A percentile compares a stretch with the other conserved stretches of the same genome.
These are phyloP conservation scores for Malus orientalis DNA, from an alignment of 306 rosid genomes.

Conservation along the genomic window DNA sequence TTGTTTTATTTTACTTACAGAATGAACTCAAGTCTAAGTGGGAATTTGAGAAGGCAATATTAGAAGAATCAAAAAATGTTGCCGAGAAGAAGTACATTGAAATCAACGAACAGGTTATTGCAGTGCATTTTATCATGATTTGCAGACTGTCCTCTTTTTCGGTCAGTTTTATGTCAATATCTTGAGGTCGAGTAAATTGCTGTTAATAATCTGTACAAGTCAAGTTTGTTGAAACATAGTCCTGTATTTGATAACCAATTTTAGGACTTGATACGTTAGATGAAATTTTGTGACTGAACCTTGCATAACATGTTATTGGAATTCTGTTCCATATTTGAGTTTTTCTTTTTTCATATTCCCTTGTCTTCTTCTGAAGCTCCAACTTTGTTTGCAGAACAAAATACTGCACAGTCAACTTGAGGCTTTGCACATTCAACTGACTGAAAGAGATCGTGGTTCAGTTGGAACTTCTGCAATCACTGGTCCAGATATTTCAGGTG, in stretches of 20 bases:
- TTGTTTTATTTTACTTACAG: constrained; percentile 24
- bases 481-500: constrained; percentile 34
- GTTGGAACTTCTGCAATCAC: constrained; percentile 55
- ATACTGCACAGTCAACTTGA: constrained; percentile 79
- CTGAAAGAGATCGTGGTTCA: constrained; percentile 72
- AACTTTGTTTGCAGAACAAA: constrained; percentile 55
- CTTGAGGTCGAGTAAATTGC: background rate
- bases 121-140: background rate
- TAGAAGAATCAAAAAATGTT: constrained; percentile 48
- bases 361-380: background rate
- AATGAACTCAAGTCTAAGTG: constrained; percentile 64
- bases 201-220: background rate
- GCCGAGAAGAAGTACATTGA: constrained; percentile 71
- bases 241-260: background rate
- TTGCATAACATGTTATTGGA: background rate
- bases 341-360: background rate
- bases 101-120: constrained; percentile 82
- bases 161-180: background rate
- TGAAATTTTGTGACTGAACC: background rate
- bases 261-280: background rate
- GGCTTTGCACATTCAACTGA: constrained; percentile 82
- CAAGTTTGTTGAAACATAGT: background rate
- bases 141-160: background rate
- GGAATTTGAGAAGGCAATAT: constrained; percentile 50
- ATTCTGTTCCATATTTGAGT: background rate